Conservation (phyloP, 352 stramenopile genomes). For the Globisporangium paddicum region DNA sequence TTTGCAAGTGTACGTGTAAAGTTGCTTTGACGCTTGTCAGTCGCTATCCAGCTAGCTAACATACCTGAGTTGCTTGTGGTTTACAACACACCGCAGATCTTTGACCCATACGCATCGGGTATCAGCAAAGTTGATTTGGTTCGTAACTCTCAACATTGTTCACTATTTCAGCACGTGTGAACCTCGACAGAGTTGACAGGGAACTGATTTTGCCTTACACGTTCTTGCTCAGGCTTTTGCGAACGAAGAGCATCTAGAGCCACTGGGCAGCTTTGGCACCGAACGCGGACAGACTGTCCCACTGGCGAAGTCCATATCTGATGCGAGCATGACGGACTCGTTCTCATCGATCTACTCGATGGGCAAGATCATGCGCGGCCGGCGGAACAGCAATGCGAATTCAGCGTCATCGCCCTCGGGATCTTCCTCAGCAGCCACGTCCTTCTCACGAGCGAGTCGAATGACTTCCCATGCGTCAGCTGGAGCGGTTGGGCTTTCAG, state of each 20-base stretch:
- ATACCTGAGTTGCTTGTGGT: neutral
- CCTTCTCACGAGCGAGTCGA: slow-evolving; percentile 14
- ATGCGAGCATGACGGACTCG: slow-evolving; percentile 42
- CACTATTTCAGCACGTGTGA: neutral
- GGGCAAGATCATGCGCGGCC: slow-evolving; percentile 58
- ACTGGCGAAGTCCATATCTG: slow-evolving; percentile 49
- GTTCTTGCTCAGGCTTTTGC: slow-evolving; percentile 49
- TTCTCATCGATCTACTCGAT: slow-evolving; percentile 61
- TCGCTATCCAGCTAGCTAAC: neutral
- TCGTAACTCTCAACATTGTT: neutral
- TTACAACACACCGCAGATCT: slow-evolving; percentile 43
- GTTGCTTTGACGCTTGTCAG: neutral
- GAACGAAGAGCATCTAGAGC: slow-evolving; percentile 78
- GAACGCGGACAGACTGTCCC: slow-evolving; percentile 71
- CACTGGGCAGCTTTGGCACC: slow-evolving; percentile 64
- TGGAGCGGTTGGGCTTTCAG: neutral
- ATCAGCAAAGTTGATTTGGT: slow-evolving; percentile 74
- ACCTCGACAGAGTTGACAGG: neutral
- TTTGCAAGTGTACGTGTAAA: slow-evolving; percentile 40
- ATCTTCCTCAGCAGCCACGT: slow-evolving; percentile 15
- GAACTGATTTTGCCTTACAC: neutral
- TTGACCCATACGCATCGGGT: slow-evolving; percentile 66
- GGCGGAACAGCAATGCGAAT: slow-evolving; percentile 43
- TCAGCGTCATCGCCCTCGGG: slow-evolving; percentile 26
- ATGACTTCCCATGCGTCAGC: neutral